Conservation (phyloP, 2,329 filamentous ascomycete species). For the Sporothrix variecibatus region DNA sequence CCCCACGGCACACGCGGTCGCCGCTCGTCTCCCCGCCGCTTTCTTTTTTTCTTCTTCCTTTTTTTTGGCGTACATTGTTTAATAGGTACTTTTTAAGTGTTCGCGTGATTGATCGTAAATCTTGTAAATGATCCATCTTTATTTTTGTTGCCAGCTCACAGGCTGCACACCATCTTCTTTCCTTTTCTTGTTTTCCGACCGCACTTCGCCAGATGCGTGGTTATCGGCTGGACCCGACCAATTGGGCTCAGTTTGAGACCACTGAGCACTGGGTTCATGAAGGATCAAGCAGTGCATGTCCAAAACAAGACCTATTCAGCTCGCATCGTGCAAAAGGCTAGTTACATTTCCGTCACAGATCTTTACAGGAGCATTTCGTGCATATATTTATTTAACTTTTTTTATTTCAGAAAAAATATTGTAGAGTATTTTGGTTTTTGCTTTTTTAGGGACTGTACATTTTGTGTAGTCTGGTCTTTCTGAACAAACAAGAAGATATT, state of each 20-base stretch:
- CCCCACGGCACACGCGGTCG: constrained; percentile 7
- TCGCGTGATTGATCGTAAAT: not conserved
- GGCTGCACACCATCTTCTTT: not conserved
- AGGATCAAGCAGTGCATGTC: not conserved
- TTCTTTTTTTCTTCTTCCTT: constrained; percentile 16
- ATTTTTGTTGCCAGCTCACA: not conserved
- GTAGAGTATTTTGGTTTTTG: not conserved
- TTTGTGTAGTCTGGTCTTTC: not conserved
- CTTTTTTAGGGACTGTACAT: not conserved
- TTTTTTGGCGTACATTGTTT: not conserved
- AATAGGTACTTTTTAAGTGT: not conserved
- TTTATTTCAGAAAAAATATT: not conserved
- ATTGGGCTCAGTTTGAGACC: constrained; percentile 5
- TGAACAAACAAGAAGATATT: not conserved
- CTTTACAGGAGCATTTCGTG: not conserved
- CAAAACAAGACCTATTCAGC: not conserved
- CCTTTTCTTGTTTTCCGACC: not conserved
- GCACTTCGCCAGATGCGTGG: not conserved
- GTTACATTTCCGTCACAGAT: not conserved
- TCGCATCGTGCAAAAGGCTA: not conserved
- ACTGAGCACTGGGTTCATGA: not conserved
- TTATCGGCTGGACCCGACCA: not conserved
- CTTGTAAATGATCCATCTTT: not conserved
- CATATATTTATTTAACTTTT: not conserved
- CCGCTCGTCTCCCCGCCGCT: not conserved